phyloP scores from a whole-genome alignment of 2,329 filamentous ascomycete species.

The Gnomoniopsis sp. region DNA sequence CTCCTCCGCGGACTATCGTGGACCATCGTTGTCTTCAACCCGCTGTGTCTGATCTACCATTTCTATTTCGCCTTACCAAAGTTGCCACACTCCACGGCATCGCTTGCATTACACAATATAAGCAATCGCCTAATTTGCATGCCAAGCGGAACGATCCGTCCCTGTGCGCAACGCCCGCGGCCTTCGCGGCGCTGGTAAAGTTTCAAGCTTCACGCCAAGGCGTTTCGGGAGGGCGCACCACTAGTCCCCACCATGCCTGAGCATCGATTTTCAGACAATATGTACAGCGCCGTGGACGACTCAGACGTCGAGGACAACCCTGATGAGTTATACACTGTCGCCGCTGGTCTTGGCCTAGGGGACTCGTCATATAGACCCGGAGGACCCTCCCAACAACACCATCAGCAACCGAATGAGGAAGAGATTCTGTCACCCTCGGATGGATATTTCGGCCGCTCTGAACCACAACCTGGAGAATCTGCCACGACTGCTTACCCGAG shows the following conservation, averaged over 20 bases:
- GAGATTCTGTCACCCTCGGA: slow-evolving; percentile 46
- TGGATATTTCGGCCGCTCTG: slow-evolving; percentile 43
- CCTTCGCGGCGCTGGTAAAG: slow-evolving; percentile 12
- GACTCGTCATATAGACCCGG: not conserved
- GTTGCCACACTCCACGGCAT: not conserved
- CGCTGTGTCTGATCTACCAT: not conserved
- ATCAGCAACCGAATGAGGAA: slow-evolving; percentile 19
- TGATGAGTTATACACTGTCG: slow-evolving; percentile 16
- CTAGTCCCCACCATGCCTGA: slow-evolving; percentile 33
- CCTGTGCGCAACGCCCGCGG: not conserved
- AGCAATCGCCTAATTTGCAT: not conserved
- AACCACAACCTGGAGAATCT: not conserved
- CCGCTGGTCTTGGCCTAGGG: not conserved
- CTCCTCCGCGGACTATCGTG: not conserved
- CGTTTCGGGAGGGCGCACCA: slow-evolving; percentile 10
- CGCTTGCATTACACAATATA: slow-evolving; percentile 7
- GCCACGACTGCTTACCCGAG: slow-evolving; percentile 17
- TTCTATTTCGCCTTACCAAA: not conserved
- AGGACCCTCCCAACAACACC: not conserved
- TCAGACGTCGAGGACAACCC: slow-evolving; percentile 10
- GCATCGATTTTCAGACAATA: slow-evolving; percentile 44
- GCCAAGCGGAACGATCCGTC: slow-evolving; percentile 6
- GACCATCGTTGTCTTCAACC: not conserved
- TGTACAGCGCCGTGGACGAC: slow-evolving; percentile 37
- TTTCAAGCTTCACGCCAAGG: slow-evolving; percentile 20